Percentiles rank a stretch among this genome's conserved stretches.
Evolutionary conservation across 306 rosid genomes (phyloP).

Genomic region (Prunus mume): DNA sequence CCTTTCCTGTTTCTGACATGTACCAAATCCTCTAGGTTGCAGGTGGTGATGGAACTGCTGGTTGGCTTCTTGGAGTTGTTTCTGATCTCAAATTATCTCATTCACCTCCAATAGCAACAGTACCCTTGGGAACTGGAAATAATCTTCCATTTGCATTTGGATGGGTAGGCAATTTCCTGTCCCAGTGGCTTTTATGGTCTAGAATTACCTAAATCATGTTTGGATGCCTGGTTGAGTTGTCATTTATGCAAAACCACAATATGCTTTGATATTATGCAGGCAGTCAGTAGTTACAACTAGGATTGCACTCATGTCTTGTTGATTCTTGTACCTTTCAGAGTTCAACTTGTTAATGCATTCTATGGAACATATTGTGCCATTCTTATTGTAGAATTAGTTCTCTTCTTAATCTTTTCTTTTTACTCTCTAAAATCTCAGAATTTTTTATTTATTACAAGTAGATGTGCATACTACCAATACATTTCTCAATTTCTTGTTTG

Average conservation of each 20-base stretch:
- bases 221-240: neutral
- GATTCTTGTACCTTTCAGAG: neutral
- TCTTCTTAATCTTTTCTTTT: neutral
- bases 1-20: neutral
- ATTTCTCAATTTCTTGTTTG: neutral
- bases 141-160: constrained; percentile 99
- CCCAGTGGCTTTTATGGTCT: neutral
- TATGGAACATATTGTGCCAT: no score
- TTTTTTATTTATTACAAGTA: no score
- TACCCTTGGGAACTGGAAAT: constrained; percentile 95
- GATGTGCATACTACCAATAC: no score
- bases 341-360: no score
- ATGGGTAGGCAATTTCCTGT: constrained; percentile 61
- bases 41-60: constrained; percentile 99
- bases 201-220: neutral
- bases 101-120: constrained; percentile 84
- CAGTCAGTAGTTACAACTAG: neutral
- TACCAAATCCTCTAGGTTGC: constrained; percentile 61
- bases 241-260: neutral
- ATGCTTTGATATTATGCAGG: neutral
- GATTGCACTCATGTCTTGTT: neutral
- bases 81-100: constrained; percentile 82
- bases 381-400: no score
- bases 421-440: no score
- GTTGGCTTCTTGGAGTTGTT: constrained; percentile 99